Percentiles rank a stretch among this genome's conserved stretches.
Evolutionary conservation across 257 asterid genomes (phyloP).

Genomic region (Solanum bulbocastanum): DNA sequence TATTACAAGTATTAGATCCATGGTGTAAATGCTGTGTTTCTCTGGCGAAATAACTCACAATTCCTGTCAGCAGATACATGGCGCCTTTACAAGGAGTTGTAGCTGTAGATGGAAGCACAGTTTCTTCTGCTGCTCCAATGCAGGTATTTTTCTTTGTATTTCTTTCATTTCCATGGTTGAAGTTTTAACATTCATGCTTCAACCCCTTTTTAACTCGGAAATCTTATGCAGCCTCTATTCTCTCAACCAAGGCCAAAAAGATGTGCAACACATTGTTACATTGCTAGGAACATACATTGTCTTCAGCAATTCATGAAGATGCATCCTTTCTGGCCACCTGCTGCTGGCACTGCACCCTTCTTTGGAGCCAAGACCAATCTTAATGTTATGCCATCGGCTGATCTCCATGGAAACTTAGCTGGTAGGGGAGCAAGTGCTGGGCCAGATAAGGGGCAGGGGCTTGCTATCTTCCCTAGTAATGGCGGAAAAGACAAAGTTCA

Average conservation of each 20-base stretch:
- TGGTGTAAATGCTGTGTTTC: background rate
- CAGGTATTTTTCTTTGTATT: conserved; percentile 31
- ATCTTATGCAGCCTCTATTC: conserved; percentile 45
- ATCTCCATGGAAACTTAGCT: conserved; percentile 37
- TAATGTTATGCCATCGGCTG: conserved; percentile 39
- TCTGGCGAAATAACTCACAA: conserved; percentile 14
- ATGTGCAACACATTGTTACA: conserved; percentile 86
- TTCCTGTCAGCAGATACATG: conserved; percentile 55
- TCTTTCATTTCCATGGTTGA: background rate
- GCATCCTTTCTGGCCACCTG: conserved; percentile 65
- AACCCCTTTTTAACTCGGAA: background rate
- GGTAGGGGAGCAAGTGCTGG: conserved; percentile 25
- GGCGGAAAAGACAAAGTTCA: conserved; percentile 57
- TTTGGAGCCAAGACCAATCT: conserved; percentile 61
- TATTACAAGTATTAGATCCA: conserved; percentile 5
- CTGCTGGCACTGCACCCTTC: conserved; percentile 49
- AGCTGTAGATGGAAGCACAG: conserved; percentile 58
- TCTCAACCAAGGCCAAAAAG: conserved; percentile 76
- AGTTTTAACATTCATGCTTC: background rate
- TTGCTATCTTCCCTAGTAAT: conserved; percentile 27
- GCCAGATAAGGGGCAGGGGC: conserved; percentile 44
- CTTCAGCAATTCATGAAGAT: conserved; percentile 74
- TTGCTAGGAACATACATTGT: conserved; percentile 65
- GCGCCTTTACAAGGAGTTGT: conserved; percentile 83
- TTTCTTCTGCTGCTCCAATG: conserved; percentile 52